Percentiles rank a stretch among this genome's conserved stretches.
These are phyloP conservation scores for Eucalyptus polybractea DNA, from an alignment of 345 rosid species.

Conservation along the genomic window DNA sequence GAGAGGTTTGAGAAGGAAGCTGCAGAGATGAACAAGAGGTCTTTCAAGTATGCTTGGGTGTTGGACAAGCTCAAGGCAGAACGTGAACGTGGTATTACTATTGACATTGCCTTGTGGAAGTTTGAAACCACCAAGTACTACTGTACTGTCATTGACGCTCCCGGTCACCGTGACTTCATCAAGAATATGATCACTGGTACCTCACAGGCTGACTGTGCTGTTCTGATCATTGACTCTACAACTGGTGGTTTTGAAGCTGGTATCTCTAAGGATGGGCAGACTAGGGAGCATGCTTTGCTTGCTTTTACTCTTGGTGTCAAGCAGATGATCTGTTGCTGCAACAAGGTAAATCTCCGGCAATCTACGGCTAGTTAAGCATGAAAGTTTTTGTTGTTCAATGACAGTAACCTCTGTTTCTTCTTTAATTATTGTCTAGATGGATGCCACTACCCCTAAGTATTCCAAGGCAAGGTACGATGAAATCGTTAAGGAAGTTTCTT, in stretches of 20 bases:
- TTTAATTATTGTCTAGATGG: conserved; percentile 13
- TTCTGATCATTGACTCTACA: conserved; percentile 69
- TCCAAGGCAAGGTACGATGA: conserved; percentile 40
- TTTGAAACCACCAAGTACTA: conserved; percentile 66
- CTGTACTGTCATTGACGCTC: conserved; percentile 76
- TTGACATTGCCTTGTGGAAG: conserved; percentile 65
- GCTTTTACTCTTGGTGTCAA: conserved; percentile 66
- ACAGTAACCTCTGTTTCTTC: not conserved
- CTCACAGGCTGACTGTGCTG: conserved; percentile 77
- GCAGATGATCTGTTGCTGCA: conserved; percentile 76
- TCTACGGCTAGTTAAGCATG: not conserved
- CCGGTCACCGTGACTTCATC: conserved; percentile 71
- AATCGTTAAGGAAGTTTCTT: conserved; percentile 36
- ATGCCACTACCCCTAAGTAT: conserved; percentile 45
- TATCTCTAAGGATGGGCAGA: conserved; percentile 83
- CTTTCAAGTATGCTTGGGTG: conserved; percentile 76
- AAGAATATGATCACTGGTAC: conserved; percentile 83
- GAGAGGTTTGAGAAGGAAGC: conserved; percentile 78
- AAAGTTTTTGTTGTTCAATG: not conserved
- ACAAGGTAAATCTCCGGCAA: conserved; percentile 23
- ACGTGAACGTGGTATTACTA: conserved; percentile 76
- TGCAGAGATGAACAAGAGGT: conserved; percentile 78
- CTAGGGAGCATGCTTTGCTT: conserved; percentile 61
- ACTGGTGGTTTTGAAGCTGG: conserved; percentile 86
- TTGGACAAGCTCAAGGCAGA: conserved; percentile 79